Conservation (phyloP, 176 grass and related monocot genomes). For the Oryza meridionalis region DNA sequence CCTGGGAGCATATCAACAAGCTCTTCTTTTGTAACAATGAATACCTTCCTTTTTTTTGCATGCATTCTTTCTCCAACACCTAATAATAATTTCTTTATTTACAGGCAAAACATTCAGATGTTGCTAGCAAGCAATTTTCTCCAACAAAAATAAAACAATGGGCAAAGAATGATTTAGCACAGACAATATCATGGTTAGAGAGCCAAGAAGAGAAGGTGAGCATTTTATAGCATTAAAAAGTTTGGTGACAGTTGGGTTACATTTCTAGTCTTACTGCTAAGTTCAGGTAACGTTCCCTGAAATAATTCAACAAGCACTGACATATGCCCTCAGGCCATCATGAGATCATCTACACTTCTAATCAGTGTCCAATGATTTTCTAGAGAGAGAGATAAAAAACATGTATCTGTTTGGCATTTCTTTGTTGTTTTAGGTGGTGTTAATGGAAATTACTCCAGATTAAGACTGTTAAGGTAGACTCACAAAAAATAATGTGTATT, state of each 20-base stretch:
- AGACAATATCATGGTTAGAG: slow-evolving; percentile 87
- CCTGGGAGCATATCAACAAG: not conserved
- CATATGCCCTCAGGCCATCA: not conserved
- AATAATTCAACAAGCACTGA: not conserved
- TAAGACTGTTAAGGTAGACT: not conserved
- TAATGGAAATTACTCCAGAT: slow-evolving; percentile 19
- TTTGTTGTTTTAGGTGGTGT: not conserved
- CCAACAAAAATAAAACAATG: slow-evolving; percentile 79
- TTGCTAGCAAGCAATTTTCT: slow-evolving; percentile 49
- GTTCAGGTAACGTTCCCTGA: not conserved
- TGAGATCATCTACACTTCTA: not conserved
- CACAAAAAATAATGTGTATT: not conserved
- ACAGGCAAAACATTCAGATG: slow-evolving; percentile 49
- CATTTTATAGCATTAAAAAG: slow-evolving; percentile 9
- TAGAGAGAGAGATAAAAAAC: not conserved
- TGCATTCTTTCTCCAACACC: slow-evolving; percentile 1
- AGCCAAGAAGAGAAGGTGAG: slow-evolving; percentile 92
- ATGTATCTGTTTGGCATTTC: not conserved
- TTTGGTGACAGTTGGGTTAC: not conserved
- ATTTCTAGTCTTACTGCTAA: slow-evolving; percentile 10
- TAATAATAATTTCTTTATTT: slow-evolving; percentile 21
- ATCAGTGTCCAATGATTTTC: not conserved
- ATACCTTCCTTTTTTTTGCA: slow-evolving; percentile 23
- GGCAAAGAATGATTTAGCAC: slow-evolving; percentile 75
- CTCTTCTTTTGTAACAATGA: slow-evolving; percentile 17